These are phyloP conservation scores for Aspergillaceae sp. DNA, from an alignment of 2,329 filamentous ascomycete genomes.

Conservation along the genomic window DNA sequence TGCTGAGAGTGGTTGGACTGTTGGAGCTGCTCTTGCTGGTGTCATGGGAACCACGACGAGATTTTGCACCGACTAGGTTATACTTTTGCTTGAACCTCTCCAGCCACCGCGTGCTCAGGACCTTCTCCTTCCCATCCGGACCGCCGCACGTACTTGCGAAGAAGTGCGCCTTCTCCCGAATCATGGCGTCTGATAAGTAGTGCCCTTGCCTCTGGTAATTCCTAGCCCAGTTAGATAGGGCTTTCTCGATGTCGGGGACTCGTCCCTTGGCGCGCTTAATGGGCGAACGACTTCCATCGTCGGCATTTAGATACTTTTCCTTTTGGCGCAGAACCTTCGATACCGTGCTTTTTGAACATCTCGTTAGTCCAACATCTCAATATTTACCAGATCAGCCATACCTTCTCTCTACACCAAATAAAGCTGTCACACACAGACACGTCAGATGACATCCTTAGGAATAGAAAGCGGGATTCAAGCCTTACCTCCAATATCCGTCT, in stretches of 20 bases:
- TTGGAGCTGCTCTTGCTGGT: conserved; percentile 57
- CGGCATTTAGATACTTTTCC: conserved; percentile 82
- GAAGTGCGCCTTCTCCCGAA: conserved; percentile 72
- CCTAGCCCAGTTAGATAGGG: conserved; percentile 76
- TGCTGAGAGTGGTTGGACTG: conserved; percentile 49
- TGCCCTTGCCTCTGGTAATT: conserved; percentile 71
- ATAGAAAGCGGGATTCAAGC: conserved; percentile 5
- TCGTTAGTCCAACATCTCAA: conserved; percentile 9
- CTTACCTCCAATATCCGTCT: conserved; percentile 88
- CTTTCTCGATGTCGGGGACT: conserved; percentile 83
- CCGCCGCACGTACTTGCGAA: conserved; percentile 68
- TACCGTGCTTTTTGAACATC: conserved; percentile 62
- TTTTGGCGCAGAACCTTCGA: conserved; percentile 93
- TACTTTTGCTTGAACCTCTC: conserved; percentile 95
- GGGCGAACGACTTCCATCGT: conserved; percentile 69
- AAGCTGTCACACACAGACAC: conserved; percentile 41
- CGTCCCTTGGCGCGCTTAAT: conserved; percentile 78
- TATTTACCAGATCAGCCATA: conserved; percentile 36
- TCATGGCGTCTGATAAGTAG: conserved; percentile 67
- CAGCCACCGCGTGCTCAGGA: conserved; percentile 69
- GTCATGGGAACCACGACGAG: conserved; percentile 44
- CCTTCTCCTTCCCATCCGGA: conserved; percentile 62
- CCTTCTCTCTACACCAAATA: conserved; percentile 97
- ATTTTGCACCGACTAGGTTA: conserved; percentile 48
- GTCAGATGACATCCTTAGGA: conserved; percentile 10